Base-by-base conservation (phyloP, 2,329 filamentous ascomycete species). In the Fulvia fulva region DNA sequence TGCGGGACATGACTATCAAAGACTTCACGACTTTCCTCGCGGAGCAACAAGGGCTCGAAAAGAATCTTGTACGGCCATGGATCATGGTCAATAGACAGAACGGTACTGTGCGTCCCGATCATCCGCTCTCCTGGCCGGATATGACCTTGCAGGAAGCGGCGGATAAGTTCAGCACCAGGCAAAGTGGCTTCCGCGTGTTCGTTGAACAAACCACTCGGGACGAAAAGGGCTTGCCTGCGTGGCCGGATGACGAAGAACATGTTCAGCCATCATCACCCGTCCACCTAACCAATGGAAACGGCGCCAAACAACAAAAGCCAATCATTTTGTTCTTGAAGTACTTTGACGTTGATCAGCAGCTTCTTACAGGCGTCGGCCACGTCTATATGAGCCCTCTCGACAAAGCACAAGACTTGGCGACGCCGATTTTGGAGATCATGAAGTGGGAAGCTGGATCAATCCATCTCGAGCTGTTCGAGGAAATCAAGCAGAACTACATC, bases 11-110 rank as follows among this genome's bases (percentile, higher is more conserved):
- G 65, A 89, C 86, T 0, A 82, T 97, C 63, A 79, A 85, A 49
- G 88, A 97, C 7, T 87, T 97, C 62, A 83, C 87, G 5, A 78
- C 80, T 25, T 81, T 82, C 22, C 81, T 97, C 59, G 91, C 89
- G 0, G 76, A 84, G 41, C 88, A 96, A 57, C 80, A 88, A 51
- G 81, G 79, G 0, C 75, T 88, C 51, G 86, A 92, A 46, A 80
- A 87, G 0, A 85, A 85, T 57, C 83, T 84, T 61, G 76, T 97
- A 23, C 85, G 94, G 22, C 83, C 96, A 19, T 99, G 94, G 95
- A 85, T 91, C 55, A 97, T 99, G 92, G 94, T 99, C 1, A 97
- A 97, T 71, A 88, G 94, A 11, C 94, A 99, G 73, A 99, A 99
- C 73, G 97, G 96, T 75, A 99, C 94, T 0, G 88, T 91, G 37